Percentiles rank a stretch among this genome's conserved stretches.
Conservation (phyloP, 352 stramenopile species). For the Globisporangium iwayamae region DNA sequence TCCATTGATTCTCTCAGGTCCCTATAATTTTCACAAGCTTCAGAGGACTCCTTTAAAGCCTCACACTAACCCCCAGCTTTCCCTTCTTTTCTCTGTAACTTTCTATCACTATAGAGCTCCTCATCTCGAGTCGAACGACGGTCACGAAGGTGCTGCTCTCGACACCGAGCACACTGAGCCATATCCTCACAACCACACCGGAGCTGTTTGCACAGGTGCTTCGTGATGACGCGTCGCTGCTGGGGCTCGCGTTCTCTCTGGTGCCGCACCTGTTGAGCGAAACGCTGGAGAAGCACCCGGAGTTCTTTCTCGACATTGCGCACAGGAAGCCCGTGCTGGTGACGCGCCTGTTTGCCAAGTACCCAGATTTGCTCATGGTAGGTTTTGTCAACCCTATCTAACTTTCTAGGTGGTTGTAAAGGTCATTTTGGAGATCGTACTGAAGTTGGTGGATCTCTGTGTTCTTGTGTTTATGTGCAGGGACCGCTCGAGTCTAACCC, state of each 20-base stretch:
- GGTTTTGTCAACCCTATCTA: neutral
- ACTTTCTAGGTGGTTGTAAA: neutral
- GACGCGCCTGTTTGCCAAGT: constrained; percentile 54
- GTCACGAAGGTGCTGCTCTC: constrained; percentile 41
- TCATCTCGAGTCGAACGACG: constrained; percentile 39
- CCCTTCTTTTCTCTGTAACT: neutral
- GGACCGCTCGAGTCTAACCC: constrained; percentile 69
- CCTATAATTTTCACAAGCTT: neutral
- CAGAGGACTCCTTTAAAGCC: neutral
- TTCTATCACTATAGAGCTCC: constrained; percentile 22
- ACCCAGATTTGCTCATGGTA: constrained; percentile 68
- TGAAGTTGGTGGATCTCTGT: neutral
- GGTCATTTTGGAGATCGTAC: neutral
- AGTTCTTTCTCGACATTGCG: constrained; percentile 66
- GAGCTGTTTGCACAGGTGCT: constrained; percentile 45
- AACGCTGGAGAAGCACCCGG: constrained; percentile 56
- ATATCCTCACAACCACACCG: constrained; percentile 48
- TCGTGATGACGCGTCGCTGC: constrained; percentile 40
- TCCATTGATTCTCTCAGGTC: constrained; percentile 53
- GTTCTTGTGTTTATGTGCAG: constrained; percentile 18
- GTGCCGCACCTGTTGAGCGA: constrained; percentile 58
- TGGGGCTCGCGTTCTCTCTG: constrained; percentile 43
- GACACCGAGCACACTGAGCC: constrained; percentile 39
- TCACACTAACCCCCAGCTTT: neutral
- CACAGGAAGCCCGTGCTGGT: constrained; percentile 60